Evolutionary conservation across 1,284 basidiomycete genomes (phyloP).

Genomic region (Trichosporon sp.): DNA sequence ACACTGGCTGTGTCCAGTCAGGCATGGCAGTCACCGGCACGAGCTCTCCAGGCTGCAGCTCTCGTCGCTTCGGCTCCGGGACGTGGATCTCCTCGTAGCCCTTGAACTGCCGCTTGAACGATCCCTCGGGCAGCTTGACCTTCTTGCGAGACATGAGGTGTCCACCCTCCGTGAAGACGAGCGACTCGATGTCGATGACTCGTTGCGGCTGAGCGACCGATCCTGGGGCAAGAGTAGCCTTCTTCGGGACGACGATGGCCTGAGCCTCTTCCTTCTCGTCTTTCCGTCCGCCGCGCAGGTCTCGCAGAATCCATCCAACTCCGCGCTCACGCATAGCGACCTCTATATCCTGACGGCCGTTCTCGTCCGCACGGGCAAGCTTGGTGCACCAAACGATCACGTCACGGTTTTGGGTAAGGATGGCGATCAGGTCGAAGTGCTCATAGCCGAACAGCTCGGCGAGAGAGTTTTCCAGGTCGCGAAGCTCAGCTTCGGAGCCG

Average conservation of each 20-base stretch:
- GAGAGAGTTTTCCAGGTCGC: constrained; percentile 93
- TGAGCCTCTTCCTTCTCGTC: constrained; percentile 51
- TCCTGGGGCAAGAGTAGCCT: constrained; percentile 81
- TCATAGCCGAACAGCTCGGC: constrained; percentile 97
- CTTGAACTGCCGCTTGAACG: constrained; percentile 93
- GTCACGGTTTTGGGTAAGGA: constrained; percentile 91
- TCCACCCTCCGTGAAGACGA: constrained; percentile 93
- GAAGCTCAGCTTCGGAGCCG: constrained; percentile 77
- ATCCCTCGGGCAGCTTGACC: constrained; percentile 93
- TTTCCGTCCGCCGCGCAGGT: constrained; percentile 68
- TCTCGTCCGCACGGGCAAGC: constrained; percentile 79
- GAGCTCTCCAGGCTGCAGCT: constrained; percentile 59
- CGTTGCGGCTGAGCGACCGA: constrained; percentile 80
- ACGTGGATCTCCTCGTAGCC: constrained; percentile 99
- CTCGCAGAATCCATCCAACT: constrained; percentile 89
- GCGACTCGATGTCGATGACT: constrained; percentile 83
- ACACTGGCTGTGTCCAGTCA: constrained; percentile 79
- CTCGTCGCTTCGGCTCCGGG: constrained; percentile 81
- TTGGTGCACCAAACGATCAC: constrained; percentile 98
- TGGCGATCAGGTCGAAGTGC: constrained; percentile 80
- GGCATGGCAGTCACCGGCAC: constrained; percentile 74
- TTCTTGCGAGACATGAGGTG: constrained; percentile 99
- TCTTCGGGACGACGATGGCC: constrained; percentile 63
- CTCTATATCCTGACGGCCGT: constrained; percentile 88
- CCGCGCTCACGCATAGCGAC: constrained; percentile 98